Evolutionary conservation across 345 rosid species (phyloP), one percentile per base, ranked within the genome.

Genomic region (Euphorbia pulcherrima): DNA sequence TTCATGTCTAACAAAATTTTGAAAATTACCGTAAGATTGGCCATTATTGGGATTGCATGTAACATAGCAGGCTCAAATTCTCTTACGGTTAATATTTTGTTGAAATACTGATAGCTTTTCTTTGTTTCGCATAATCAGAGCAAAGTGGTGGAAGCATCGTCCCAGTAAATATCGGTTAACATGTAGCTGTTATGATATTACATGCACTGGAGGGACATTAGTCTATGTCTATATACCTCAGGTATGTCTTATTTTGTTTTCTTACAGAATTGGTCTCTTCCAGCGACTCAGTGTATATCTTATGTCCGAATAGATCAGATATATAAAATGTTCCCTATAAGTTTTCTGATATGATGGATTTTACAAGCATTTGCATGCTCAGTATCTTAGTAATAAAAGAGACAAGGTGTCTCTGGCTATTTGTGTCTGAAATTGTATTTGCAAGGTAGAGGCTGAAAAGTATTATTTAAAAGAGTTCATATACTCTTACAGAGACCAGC

Each of bases 71-170:
- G 14, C 47, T 7, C 47, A 41, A 41, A 41, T 41, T 7, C 14
- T 41, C 47, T 33, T 62, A 23, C 16, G 33, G 28, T 62, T 37
- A 40, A 39, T 7, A 21, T 61, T 35, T 37, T 47, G 24, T 10
- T 47, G 18, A 33, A 33, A 2, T 33, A 33, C 69, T 65, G 47
- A 66, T 68, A 13, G 6, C 17, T 28, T 65, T 57, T 13, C 11
- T 10, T 44, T 92, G 8, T 92, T 89, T 81, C 92, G 87, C 83
- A 88, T 92, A 66, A 88, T 88, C 79, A 82, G 92, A 84, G 86
- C 88, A 0, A 88, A 90, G 57, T 81, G 23, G 47, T 51, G 50
- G 47, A 48, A 35, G 66, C 29, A 17, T 50, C 59, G 6, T 28
- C 56, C 17, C 14, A 33, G 35, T 47, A 6, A 13, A 64, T 21